These are phyloP conservation scores for Onygenales sp. DNA, from an alignment of 2,329 filamentous ascomycete genomes.

Conservation along the genomic window DNA sequence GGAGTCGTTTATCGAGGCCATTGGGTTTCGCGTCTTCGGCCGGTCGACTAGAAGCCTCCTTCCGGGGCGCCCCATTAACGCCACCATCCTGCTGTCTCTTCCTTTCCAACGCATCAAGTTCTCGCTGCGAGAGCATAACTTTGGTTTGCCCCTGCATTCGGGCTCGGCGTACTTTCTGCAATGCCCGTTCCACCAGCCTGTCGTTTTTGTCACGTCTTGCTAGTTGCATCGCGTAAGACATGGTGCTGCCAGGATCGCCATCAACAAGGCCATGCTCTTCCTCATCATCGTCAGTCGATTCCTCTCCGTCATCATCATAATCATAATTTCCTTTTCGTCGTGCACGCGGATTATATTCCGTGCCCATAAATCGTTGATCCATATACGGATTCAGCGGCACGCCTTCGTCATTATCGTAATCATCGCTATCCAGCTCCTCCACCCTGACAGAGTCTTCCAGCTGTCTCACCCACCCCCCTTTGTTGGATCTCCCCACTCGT, in stretches of 20 bases:
- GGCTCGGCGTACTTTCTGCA: slow-evolving; percentile 71
- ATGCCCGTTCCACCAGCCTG: slow-evolving; percentile 63
- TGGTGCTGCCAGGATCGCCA: slow-evolving; percentile 29
- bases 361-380: not conserved
- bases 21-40: slow-evolving; percentile 8
- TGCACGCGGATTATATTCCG: not conserved
- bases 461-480: slow-evolving; percentile 40
- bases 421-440: slow-evolving; percentile 55
- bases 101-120: slow-evolving; percentile 70
- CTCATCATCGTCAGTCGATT: slow-evolving; percentile 37
- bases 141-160: slow-evolving; percentile 66
- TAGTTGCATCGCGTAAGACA: slow-evolving; percentile 41
- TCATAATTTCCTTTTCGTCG: slow-evolving; percentile 22
- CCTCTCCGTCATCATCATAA: slow-evolving; percentile 36
- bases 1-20: slow-evolving; percentile 12
- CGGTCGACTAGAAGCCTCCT: slow-evolving; percentile 10
- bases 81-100: slow-evolving; percentile 47
- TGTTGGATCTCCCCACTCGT: slow-evolving; percentile 55
- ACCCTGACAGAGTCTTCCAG: slow-evolving; percentile 45
- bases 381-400: slow-evolving; percentile 6
- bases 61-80: slow-evolving; percentile 17
- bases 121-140: slow-evolving; percentile 68
- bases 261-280: slow-evolving; percentile 41
- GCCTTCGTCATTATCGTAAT: slow-evolving; percentile 36
- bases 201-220: slow-evolving; percentile 61